These are phyloP conservation scores for Acanthamoeba castellanii DNA, from an alignment of 208 protist genomes.

Conservation along the genomic window DNA sequence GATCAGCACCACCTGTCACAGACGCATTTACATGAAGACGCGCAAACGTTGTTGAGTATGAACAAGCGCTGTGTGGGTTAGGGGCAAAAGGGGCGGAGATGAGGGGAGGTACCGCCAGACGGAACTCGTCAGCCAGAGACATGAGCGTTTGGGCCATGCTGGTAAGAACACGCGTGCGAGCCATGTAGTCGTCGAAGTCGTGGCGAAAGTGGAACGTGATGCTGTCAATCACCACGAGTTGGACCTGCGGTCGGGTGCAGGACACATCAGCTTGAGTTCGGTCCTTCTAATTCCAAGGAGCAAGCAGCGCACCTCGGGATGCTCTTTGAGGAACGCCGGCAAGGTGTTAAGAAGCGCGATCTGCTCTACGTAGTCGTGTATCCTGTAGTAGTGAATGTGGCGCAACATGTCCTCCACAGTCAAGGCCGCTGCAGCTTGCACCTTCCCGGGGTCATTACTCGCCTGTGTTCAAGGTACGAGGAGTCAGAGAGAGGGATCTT, in stretches of 20 bases:
- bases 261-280: neutral
- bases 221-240: constrained; percentile 84
- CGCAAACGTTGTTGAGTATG: constrained; percentile 1
- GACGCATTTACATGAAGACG: neutral
- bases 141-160: constrained; percentile 79
- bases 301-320: constrained; percentile 75
- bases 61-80: neutral
- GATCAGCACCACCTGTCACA: constrained; percentile 82
- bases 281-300: neutral
- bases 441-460: neutral
- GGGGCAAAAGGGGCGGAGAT: neutral
- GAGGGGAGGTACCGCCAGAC: constrained; percentile 69
- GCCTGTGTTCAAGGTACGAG: neutral
- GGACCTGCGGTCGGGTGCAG: constrained; percentile 33
- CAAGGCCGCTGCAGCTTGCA: neutral
- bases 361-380: constrained; percentile 86
- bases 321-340: constrained; percentile 74
- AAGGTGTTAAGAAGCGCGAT: constrained; percentile 81
- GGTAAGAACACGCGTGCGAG: constrained; percentile 83
- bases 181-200: constrained; percentile 81
- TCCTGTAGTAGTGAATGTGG: constrained; percentile 81
- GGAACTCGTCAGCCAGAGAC: constrained; percentile 72
- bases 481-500: neutral
- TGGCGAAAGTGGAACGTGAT: constrained; percentile 87
- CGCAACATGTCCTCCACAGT: constrained; percentile 66